Evolutionary conservation across 2,329 filamentous ascomycete genomes (phyloP), one percentile per base, ranked within the genome.

Genomic region (Atkinsonella hypoxylon): DNA sequence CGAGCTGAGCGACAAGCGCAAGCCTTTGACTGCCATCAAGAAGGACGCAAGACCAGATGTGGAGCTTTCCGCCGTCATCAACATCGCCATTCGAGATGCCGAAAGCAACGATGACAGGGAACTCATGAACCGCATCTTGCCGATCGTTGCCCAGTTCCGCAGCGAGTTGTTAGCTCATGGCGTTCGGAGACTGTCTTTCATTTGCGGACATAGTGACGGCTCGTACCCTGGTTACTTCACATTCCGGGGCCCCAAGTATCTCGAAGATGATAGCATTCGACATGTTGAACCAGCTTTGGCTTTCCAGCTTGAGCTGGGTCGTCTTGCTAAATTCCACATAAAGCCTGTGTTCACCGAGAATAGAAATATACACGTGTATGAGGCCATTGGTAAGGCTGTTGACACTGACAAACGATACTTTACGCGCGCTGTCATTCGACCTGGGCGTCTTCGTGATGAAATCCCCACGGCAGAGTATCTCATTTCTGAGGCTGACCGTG

Each of bases 341-440:
- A 94, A 90, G 74, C 91, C 93, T 2, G 89, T 98, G 48, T 98
- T 98, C 73, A 97, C 93, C 0, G 90, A 97, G 71, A 98, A 98
- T 77, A 87, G 94, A 65, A 97, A 95, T 71, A 96, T 98, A 57
- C 93, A 98, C 75, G 90, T 98, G 53, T 98, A 97, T 71, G 90
- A 97, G 76, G 93, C 88, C 58, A 75, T 95, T 61, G 93, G 93
- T 64, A 98, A 96, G 76, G 87, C 87, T 47, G 86, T 90, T 39
- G 90, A 96, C 66, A 90, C 87, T 51, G 93, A 98, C 71, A 96
- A 96, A 81, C 86, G 93, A 59, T 98, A 97, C 79, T 98, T 98
- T 68, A 93, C 93, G 47, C 89, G 93, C 68, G 91, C 91, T 53
- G 88, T 96, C 45, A 94, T 98, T 58, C 83, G 93, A 61, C 89